These are phyloP conservation scores for Pestalotiopsis sp. DNA, from an alignment of 2,329 filamentous ascomycete species.

Conservation along the genomic window DNA sequence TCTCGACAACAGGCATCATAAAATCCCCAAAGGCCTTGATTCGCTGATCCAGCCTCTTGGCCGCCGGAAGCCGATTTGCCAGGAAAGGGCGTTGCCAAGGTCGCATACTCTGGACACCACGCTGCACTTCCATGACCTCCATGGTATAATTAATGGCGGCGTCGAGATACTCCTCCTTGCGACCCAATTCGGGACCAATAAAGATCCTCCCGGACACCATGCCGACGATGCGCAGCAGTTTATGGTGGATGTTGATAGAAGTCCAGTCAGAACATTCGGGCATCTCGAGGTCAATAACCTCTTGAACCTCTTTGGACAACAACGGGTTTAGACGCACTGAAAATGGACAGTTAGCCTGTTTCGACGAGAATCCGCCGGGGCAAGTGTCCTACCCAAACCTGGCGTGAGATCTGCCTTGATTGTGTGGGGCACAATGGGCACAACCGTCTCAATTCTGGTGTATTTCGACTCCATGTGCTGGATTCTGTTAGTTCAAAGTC, in stretches of 20 bases:
- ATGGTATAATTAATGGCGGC: constrained; percentile 49
- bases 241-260: constrained; percentile 39
- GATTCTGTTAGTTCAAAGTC: neutral
- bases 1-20: neutral
- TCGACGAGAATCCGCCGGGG: neutral
- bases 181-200: constrained; percentile 48
- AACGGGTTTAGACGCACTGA: neutral
- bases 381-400: neutral
- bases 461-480: constrained; percentile 7
- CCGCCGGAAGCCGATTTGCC: neutral
- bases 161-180: constrained; percentile 46
- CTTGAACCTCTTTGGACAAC: neutral
- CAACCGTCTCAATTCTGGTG: neutral
- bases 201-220: constrained; percentile 50
- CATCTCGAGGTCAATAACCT: constrained; percentile 8
- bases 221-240: constrained; percentile 47
- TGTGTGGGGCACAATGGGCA: constrained; percentile 1
- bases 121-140: constrained; percentile 33
- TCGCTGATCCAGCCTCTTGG: constrained; percentile 3
- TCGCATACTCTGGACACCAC: constrained; percentile 27
- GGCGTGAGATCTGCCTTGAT: constrained; percentile 8
- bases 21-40: neutral
- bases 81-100: constrained; percentile 5
- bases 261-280: constrained; percentile 38
- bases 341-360: neutral